Conservation (phyloP, 495 filamentous ascomycete genomes). For the Aspergillus asperescens region DNA sequence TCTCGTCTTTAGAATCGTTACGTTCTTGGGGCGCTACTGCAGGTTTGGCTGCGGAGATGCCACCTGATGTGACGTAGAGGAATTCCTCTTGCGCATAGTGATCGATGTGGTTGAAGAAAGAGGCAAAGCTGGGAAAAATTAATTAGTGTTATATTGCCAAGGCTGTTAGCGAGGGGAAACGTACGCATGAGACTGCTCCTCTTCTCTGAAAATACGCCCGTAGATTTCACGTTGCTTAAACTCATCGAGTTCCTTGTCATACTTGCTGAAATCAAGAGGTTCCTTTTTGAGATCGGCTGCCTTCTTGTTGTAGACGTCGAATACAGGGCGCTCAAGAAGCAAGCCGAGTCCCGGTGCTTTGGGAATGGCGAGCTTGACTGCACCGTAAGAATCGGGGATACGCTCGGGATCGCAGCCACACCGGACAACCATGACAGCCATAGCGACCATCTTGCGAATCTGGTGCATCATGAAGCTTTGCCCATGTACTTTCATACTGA, state of each 20-base stretch:
- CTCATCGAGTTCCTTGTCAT: constrained; percentile 67
- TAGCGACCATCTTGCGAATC: constrained; percentile 97
- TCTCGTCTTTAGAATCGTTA: not conserved
- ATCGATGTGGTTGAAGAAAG: constrained; percentile 81
- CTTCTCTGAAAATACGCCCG: constrained; percentile 79
- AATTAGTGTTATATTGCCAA: constrained; percentile 7
- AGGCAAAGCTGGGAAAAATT: constrained; percentile 53
- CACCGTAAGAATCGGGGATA: constrained; percentile 64
- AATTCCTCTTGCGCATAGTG: constrained; percentile 67
- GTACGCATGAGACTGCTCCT: constrained; percentile 72
- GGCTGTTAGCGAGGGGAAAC: constrained; percentile 23
- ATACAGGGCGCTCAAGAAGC: constrained; percentile 83
- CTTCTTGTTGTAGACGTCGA: constrained; percentile 73
- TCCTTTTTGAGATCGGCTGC: constrained; percentile 52
- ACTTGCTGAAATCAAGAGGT: constrained; percentile 70
- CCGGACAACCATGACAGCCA: constrained; percentile 78
- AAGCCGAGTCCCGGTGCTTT: constrained; percentile 89
- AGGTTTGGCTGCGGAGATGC: constrained; percentile 49
- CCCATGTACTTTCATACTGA: constrained; percentile 90
- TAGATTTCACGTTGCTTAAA: constrained; percentile 97
- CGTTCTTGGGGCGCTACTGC: constrained; percentile 11
- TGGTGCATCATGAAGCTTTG: constrained; percentile 99
- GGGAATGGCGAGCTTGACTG: constrained; percentile 71
- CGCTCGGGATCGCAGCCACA: constrained; percentile 63
- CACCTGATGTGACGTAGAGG: constrained; percentile 67